Base-by-base conservation (phyloP, 1,139 yeast genomes). In the Candida sp. region DNA sequence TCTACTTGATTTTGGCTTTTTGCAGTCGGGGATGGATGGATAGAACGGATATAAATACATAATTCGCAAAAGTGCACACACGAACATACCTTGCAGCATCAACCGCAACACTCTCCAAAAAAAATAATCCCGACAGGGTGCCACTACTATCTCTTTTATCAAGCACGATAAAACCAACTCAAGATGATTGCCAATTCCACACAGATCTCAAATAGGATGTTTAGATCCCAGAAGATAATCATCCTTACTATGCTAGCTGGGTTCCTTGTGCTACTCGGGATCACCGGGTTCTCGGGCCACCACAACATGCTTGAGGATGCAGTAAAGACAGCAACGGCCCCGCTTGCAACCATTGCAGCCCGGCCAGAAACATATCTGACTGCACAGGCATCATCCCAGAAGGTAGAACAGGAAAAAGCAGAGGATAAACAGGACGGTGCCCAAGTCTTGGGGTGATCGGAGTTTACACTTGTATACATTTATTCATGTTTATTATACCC, bases 171-270 rank as follows among this genome's bases (percentile, higher is more conserved):
- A 12, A 12, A 9, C 6, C 7, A 12, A 5, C 9, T 9, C 43
- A 40, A 7, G 25, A 64, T 63, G 67, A 54, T 61, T 44, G 69
- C 69, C 37, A 70, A 70, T 51, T 66, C 75, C 5, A 70, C 74
- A 17, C 56, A 61, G 8, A 65, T 70, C 33, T 60, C 73, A 31
- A 66, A 63, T 49, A 55, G 72, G 46, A 57, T 72, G 54, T 70
- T 72, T 56, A 59, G 66, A 50, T 67, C 67, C 12, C 77, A 71
- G 53, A 56, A 67, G 48, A 54, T 65, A 38, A 50, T 72, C 28
- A 54, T 62, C 4, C 34, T 66, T 27, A 39, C 59, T 5, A 63
- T 72, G 4, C 49, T 66, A 9, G 49, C 66, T 3, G 56, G 59
- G n/a, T 63, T 73, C 46, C 48, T 64, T 2, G 26, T 62, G 12